Evolutionary conservation across 305 asterid species (phyloP), one percentile per base, ranked within the genome.

Genomic region (Solanum hybrid): DNA sequence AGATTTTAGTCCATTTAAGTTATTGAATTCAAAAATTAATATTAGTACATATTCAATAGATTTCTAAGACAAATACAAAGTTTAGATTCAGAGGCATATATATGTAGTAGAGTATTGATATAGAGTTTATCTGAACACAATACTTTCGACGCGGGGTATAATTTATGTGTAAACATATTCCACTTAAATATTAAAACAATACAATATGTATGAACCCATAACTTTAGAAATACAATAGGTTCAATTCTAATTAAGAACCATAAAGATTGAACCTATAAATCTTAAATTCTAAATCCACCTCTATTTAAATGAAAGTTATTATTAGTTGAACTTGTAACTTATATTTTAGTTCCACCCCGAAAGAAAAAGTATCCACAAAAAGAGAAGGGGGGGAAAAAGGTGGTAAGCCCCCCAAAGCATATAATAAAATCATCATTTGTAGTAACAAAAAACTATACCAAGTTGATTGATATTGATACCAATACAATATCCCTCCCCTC

Each of bases 401-500:
- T 78, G 85, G 71, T 34, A 72, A 89, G 85, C 78, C 31, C 90
- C 71, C 90, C 71, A 87, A 91, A 90, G 92, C 89, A 91, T 91
- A 91, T 92, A 93, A 92, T 91, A 90, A 90, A 90, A 78, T 90
- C 91, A 86, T 86, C 89, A 84, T 90, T 88, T 89, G 31, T 89
- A 79, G 86, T 88, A 80, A 89, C 86, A 87, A 35, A 36, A 79
- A 26, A 84, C 86, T 81, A 40, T 10, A 12, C 24, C 46, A 40
- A 40, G 51, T 51, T 9, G 38, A 64, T 10, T 84, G 89, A 87
- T 87, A 87, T 37, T 27, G 86, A 26, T 75, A 69, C 87, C 79
- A 69, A 10, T 85, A 36, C 86, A 42, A 82, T 42, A 82, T 42
- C 88, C 60, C 51, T 75, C 31, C 29, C 86, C 79, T 79, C 42